phyloP scores from a whole-genome alignment of 129 eudicot genomes.

The Apium graveolens region DNA sequence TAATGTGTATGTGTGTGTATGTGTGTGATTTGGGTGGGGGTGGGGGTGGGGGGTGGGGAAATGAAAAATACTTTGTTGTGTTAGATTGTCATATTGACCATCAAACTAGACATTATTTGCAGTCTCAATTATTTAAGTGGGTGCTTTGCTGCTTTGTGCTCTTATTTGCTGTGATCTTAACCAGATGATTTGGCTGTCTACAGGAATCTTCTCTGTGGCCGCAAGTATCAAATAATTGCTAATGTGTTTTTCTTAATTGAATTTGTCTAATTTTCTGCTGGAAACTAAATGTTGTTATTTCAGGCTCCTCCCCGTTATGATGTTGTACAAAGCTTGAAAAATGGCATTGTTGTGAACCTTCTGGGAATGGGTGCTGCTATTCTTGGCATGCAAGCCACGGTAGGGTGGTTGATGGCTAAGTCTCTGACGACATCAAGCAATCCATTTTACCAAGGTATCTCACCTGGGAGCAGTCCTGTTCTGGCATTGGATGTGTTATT shows the following conservation, averaged over 20 bases:
- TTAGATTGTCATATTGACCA: no score
- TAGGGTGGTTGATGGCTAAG: constrained; percentile 81
- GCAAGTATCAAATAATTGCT: background rate
- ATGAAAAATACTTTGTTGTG: no score
- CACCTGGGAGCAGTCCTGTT: constrained; percentile 82
- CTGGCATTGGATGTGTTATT: constrained; percentile 93
- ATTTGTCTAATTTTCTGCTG: background rate
- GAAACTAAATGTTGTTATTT: constrained; percentile 12
- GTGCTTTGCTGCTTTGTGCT: no score
- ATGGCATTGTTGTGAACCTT: constrained; percentile 64
- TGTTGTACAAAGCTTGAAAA: constrained; percentile 74
- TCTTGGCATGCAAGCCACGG: constrained; percentile 95
- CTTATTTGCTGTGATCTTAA: no score
- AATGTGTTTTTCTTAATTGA: background rate
- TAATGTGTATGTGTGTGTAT: background rate
- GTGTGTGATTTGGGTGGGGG: no score
- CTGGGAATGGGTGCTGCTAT: constrained; percentile 94
- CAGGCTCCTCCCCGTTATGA: constrained; percentile 99
- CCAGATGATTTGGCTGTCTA: background rate
- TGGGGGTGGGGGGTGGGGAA: no score
- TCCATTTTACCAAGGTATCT: constrained; percentile 69
- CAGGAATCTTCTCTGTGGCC: background rate
- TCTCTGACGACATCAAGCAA: constrained; percentile 85
- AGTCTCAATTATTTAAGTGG: no score
- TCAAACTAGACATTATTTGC: no score